A percentile compares a stretch with the other conserved stretches of the same genome.
Evolutionary conservation across 2,329 filamentous ascomycete species (phyloP).

Genomic region (Chaetomium sp.): DNA sequence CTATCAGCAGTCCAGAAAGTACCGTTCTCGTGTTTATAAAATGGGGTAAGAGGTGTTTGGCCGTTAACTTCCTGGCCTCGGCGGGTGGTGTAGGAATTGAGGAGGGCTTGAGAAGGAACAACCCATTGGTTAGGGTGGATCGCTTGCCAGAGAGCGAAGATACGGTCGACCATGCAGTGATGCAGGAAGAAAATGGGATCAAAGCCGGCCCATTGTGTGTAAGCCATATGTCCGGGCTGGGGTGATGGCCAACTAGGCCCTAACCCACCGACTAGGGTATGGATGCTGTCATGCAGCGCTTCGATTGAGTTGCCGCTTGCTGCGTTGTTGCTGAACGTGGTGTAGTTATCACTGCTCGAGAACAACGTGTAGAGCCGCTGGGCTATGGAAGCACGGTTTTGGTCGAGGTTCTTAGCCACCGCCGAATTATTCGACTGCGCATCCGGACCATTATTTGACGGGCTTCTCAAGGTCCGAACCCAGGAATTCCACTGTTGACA

Average conservation of each 20-base stretch:
- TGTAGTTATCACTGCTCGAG: conserved; percentile 61
- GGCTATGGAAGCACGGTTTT: conserved; percentile 48
- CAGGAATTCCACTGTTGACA: conserved; percentile 49
- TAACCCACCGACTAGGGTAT: conserved; percentile 48
- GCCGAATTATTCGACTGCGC: conserved; percentile 54
- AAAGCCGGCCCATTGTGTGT: conserved; percentile 60
- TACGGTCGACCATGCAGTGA: conserved; percentile 67
- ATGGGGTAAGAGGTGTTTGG: conserved; percentile 58
- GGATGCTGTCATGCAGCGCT: conserved; percentile 57
- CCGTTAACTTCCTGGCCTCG: conserved; percentile 48
- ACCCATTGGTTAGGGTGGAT: conserved; percentile 65
- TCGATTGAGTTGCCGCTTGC: conserved; percentile 62
- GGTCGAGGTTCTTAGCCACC: conserved; percentile 46
- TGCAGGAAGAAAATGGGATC: conserved; percentile 77
- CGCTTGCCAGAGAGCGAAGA: conserved; percentile 71
- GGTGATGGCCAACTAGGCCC: conserved; percentile 22
- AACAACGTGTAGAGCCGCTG: conserved; percentile 62
- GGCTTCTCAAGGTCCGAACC: conserved; percentile 53
- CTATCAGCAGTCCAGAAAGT: conserved; percentile 63
- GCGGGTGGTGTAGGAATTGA: conserved; percentile 54
- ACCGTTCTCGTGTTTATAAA: conserved; percentile 51
- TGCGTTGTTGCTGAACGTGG: conserved; percentile 62
- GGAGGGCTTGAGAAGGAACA: conserved; percentile 45
- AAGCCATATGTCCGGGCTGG: conserved; percentile 54
- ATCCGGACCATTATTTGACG: conserved; percentile 34